A percentile compares a stretch with the other conserved stretches of the same genome.
phyloP scores from a whole-genome alignment of 1,139 yeast genomes.

The Geotrichum klebahnii region DNA sequence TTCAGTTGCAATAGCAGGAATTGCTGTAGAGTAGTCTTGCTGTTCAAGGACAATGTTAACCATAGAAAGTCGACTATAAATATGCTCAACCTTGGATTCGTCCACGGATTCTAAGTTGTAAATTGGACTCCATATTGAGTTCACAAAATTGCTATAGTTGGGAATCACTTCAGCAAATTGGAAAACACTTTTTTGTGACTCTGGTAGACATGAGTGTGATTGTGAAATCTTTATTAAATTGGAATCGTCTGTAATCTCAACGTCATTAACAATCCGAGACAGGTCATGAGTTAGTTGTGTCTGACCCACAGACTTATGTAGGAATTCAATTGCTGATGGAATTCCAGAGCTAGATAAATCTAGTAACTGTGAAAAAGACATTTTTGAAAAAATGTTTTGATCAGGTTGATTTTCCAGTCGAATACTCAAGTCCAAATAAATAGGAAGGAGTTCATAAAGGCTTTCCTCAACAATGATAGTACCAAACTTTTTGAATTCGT shows the following conservation, averaged over 20 bases:
- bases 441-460: slow-evolving; percentile 7
- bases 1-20: slow-evolving; percentile 4
- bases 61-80: slow-evolving; percentile 12
- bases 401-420: slow-evolving; percentile 1
- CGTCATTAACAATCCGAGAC: neutral
- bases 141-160: neutral
- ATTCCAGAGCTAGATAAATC: slow-evolving; percentile 8
- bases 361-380: slow-evolving; percentile 5
- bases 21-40: slow-evolving; percentile 42
- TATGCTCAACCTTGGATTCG: slow-evolving; percentile 8
- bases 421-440: slow-evolving; percentile 14
- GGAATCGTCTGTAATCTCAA: neutral
- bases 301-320: slow-evolving; percentile 2
- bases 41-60: slow-evolving; percentile 12
- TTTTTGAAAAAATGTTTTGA: neutral
- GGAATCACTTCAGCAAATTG: slow-evolving; percentile 7
- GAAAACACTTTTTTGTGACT: slow-evolving; percentile 4
- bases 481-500: slow-evolving; percentile 6
- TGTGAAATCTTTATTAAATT: slow-evolving; percentile 1
- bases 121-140: slow-evolving; percentile 7
- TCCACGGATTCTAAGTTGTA: neutral
- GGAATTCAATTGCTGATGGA: slow-evolving; percentile 7
- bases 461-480: slow-evolving; percentile 1
- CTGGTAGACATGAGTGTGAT: slow-evolving; percentile 7
- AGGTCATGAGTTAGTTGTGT: neutral